These are phyloP conservation scores for Kwoniella pini DNA, from an alignment of 768 basidiomycete genomes.

Conservation along the genomic window DNA sequence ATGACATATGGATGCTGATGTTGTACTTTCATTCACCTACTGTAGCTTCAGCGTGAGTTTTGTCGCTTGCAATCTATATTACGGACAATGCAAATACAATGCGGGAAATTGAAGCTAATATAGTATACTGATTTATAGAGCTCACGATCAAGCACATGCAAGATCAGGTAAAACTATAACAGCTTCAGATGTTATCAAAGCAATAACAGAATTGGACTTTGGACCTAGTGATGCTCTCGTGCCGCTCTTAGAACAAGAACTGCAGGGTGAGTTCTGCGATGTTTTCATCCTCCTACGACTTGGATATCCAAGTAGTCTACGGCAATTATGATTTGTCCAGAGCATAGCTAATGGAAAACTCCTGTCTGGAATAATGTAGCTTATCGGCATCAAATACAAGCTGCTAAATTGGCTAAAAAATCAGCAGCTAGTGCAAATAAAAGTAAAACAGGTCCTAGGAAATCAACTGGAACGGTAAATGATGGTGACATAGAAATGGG, in stretches of 20 bases:
- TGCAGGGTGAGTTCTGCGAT: conserved; percentile 36
- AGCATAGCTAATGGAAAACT: too few species aligned
- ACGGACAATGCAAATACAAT: background rate
- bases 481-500: conserved; percentile 29
- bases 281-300: background rate
- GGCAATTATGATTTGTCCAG: too few species aligned
- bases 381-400: conserved; percentile 45
- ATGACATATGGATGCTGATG: too few species aligned
- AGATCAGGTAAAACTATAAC: conserved; percentile 86
- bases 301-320: background rate
- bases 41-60: conserved; percentile 60
- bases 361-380: too few species aligned
- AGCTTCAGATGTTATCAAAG: conserved; percentile 85
- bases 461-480: conserved; percentile 24
- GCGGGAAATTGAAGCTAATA: conserved; percentile 55
- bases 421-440: conserved; percentile 12
- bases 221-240: conserved; percentile 42
- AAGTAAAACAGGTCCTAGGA: conserved; percentile 19
- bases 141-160: conserved; percentile 81
- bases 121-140: conserved; percentile 79
- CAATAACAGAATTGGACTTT: conserved; percentile 46
- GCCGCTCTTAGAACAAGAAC: conserved; percentile 42
- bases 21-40: background rate
- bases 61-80: background rate
- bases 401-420: conserved; percentile 30